Evolutionary conservation across 1,284 basidiomycete species (phyloP).

Genomic region (Neonothopanus nambi): DNA sequence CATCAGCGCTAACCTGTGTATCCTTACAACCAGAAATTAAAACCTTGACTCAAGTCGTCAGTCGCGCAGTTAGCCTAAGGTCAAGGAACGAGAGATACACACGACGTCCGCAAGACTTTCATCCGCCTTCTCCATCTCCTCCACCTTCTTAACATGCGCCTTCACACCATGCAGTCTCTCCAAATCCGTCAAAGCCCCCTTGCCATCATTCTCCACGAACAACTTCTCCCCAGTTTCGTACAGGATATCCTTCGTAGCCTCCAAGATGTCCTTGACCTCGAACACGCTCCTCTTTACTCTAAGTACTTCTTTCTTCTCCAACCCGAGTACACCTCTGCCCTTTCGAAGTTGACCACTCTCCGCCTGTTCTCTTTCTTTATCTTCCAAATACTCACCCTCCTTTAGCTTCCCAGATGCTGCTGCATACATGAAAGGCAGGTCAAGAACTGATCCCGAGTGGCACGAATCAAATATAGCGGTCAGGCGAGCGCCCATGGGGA

Average conservation of each 20-base stretch:
- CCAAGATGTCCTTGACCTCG: constrained; percentile 10
- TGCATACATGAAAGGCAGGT: constrained; percentile 12
- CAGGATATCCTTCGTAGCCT: constrained; percentile 12
- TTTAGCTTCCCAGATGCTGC: constrained; percentile 11
- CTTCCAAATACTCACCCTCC: constrained; percentile 2
- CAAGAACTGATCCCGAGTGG: constrained; percentile 13
- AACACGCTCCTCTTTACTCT: constrained; percentile 7
- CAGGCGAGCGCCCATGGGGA: constrained; percentile 3
- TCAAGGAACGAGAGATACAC: background rate
- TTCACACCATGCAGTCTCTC: constrained; percentile 9
- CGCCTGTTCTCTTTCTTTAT: background rate
- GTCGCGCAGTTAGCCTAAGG: background rate
- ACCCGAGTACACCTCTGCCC: constrained; percentile 5
- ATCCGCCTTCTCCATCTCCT: constrained; percentile 3
- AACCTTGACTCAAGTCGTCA: background rate
- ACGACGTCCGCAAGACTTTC: constrained; percentile 14
- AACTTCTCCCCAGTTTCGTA: constrained; percentile 9
- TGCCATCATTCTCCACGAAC: constrained; percentile 6
- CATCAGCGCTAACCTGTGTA: constrained; percentile 11
- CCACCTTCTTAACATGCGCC: constrained; percentile 12
- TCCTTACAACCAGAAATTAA: constrained; percentile 14
- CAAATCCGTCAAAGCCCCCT: constrained; percentile 6
- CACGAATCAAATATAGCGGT: constrained; percentile 13
- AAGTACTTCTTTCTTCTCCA: constrained; percentile 10
- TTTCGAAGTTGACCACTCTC: background rate